Conservation (phyloP, 257 asterid genomes). For the Prunella vulgaris region DNA sequence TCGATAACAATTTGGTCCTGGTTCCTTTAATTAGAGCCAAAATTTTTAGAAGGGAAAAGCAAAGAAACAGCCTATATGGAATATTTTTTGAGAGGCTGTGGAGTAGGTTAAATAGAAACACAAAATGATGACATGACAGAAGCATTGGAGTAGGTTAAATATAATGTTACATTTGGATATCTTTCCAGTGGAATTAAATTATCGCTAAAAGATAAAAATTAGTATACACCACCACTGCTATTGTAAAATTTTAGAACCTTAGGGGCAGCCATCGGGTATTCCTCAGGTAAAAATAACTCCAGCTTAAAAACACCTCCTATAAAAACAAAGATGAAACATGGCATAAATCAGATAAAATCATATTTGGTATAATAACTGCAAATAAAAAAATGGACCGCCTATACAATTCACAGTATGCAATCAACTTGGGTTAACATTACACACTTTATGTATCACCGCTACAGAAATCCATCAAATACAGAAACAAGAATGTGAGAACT, state of each 20-base stretch:
- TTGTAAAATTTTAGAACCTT: constrained; percentile 36
- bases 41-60: not conserved
- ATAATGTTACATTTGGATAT: not conserved
- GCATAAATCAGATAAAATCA: not conserved
- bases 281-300: constrained; percentile 94
- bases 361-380: not conserved
- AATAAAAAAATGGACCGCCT: not conserved
- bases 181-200: not conserved
- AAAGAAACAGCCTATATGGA: not conserved
- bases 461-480: not conserved
- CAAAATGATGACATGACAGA: constrained; percentile 10
- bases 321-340: constrained; percentile 8
- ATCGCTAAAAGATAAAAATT: not conserved
- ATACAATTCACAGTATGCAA: not conserved
- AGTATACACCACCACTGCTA: not conserved
- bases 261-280: constrained; percentile 99
- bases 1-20: not conserved
- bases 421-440: not conserved
- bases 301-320: constrained; percentile 97
- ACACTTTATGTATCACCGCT: not conserved
- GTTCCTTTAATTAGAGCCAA: not conserved
- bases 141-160: not conserved
- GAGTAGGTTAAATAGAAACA: too few species aligned
- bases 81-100: not conserved
- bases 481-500: not conserved